phyloP scores from a whole-genome alignment of 331 rosid species.

The Rhamnella rubrinervis region DNA sequence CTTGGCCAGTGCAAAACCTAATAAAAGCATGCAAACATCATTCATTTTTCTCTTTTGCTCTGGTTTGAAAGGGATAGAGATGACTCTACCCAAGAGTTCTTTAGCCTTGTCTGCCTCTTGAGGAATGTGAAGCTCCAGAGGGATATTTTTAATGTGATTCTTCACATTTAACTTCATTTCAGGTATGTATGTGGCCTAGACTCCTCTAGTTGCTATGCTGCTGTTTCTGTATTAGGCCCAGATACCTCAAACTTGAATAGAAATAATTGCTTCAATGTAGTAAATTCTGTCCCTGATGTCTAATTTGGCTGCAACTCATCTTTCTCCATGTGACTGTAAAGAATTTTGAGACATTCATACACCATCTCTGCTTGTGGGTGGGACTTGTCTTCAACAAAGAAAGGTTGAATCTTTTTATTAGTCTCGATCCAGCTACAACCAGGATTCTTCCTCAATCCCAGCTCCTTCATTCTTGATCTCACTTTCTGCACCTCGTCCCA shows the following conservation, averaged over 20 bases:
- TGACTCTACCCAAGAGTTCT: too few relatives aligned
- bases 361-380: slow-evolving; percentile 45
- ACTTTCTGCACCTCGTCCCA: slow-evolving; percentile 68
- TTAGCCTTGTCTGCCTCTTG: too few relatives aligned
- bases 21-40: too few relatives aligned
- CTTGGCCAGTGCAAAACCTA: too few relatives aligned
- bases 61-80: too few relatives aligned
- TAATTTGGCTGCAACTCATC: slow-evolving; percentile 22
- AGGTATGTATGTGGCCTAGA: too few relatives aligned
- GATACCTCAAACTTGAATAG: background rate
- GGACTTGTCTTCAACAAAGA: slow-evolving; percentile 64
- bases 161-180: too few relatives aligned
- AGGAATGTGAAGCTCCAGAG: too few relatives aligned
- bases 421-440: slow-evolving; percentile 90
- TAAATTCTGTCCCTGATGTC: background rate
- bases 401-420: slow-evolving; percentile 53
- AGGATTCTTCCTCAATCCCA: slow-evolving; percentile 70
- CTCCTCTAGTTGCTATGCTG: background rate
- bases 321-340: slow-evolving; percentile 55
- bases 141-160: too few relatives aligned
- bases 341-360: slow-evolving; percentile 50
- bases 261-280: background rate
- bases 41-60: background rate
- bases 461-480: slow-evolving; percentile 66
- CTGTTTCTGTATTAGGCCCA: background rate